Base-by-base conservation (phyloP, 768 basidiomycete genomes). In the Boletus vermiculosoides region DNA sequence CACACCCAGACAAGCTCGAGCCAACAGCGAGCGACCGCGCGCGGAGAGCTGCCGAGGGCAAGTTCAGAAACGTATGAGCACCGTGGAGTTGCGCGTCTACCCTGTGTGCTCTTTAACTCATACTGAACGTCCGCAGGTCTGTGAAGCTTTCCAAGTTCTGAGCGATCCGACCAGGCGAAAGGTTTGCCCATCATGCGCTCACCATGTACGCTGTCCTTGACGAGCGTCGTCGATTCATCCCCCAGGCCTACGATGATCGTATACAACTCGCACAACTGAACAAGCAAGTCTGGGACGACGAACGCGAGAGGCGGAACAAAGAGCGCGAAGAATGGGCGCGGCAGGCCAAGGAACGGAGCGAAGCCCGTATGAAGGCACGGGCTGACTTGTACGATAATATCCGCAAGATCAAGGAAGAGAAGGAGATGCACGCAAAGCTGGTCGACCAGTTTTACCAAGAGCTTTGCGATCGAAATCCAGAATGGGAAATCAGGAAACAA, bases 1-100 rank as follows among this genome's bases (percentile, higher is more conserved):
- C 88, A 1, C 87, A 89, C 66, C 87, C 87, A 11, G 87, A 89
- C 63, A 88, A 87, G 62, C 80, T 88, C 46, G 81, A 81, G 12
- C 83, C 79, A 37, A 71, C 71, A 31, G 81, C 82, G 9, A 79
- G 73, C 42, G 77, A 79, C 44, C 71, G 76, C 55, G 80, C 82
- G 57, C 83, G 80, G 65, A 76, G 78, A 54, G 74, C 66, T 20
- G 83, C 86, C 9, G 81, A 82, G 63, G 77, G 77, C 39, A 79
- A 77, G 58, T 89, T 89, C 62, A 84, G 81, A 64, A 77, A 79
- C 77, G 87, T 87, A 69, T 62, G 75, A 60, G 45, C 50, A 25
- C 41, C 44, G 45, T 56, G 61, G 60, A 67, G 66, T 65, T 71
- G 52, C 62, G 60, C 66, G 39, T 58, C 31, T 60, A n/a, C 51